Conservation (phyloP, 1,139 yeast genomes). For the Magnusiomyces clavatus region DNA sequence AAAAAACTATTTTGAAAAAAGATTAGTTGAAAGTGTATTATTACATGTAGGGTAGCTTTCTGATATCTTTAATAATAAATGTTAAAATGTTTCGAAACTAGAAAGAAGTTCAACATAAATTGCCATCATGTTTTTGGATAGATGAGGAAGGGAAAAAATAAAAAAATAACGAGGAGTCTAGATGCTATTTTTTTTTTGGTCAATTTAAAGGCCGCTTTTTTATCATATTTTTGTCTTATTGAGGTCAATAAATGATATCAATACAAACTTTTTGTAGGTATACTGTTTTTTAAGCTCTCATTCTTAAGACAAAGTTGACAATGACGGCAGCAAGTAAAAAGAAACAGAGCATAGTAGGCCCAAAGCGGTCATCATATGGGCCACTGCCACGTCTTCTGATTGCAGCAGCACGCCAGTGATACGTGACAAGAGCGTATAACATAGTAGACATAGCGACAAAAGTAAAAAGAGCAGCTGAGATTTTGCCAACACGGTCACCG, state of each 20-base stretch:
- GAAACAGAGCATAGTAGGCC: constrained; percentile 97
- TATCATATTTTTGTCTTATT: background rate
- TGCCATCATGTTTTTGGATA: too few relatives aligned
- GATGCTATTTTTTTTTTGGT: background rate
- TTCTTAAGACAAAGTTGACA: constrained; percentile 81
- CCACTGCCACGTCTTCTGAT: constrained; percentile 96
- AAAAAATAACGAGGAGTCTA: background rate
- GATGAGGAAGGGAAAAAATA: background rate
- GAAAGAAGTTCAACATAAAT: too few relatives aligned
- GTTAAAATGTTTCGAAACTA: too few relatives aligned
- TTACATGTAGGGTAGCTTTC: too few relatives aligned
- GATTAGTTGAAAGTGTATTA: too few relatives aligned
- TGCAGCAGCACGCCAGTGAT: constrained; percentile 99
- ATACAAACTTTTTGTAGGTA: background rate
- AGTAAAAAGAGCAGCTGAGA: constrained; percentile 91
- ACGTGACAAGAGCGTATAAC: constrained; percentile 90
- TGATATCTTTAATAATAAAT: too few relatives aligned
- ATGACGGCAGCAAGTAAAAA: constrained; percentile 88
- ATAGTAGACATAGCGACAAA: constrained; percentile 91
- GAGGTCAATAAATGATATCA: background rate
- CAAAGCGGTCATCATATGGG: constrained; percentile 96
- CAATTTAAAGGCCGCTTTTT: background rate
- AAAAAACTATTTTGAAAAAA: too few relatives aligned
- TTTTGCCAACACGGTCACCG: constrained; percentile 89
- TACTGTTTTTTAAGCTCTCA: constrained; percentile 33